Conservation (phyloP, 169 alveolate genomes). For the Plasmodium adleri region DNA sequence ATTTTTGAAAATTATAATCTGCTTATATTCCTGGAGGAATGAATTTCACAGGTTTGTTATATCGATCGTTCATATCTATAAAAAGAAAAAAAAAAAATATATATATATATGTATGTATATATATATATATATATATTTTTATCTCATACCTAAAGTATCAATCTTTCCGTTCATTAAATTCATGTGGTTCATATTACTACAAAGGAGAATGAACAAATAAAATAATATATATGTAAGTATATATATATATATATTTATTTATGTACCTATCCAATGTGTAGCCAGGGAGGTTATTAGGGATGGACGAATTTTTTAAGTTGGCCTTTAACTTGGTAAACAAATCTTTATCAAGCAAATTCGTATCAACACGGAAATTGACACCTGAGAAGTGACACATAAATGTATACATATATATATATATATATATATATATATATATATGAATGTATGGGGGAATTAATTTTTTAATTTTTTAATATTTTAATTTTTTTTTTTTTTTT, state of each 20-base stretch:
- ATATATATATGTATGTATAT: background rate
- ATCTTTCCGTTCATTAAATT: constrained; percentile 70
- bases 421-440: too few relatives aligned
- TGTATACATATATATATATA: background rate
- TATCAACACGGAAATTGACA: constrained; percentile 47
- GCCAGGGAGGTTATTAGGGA: constrained; percentile 11
- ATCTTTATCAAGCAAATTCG: constrained; percentile 51
- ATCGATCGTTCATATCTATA: constrained; percentile 51
- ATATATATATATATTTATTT: background rate
- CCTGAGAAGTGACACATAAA: constrained; percentile 1
- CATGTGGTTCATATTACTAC: constrained; percentile 37
- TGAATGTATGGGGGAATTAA: too few relatives aligned
- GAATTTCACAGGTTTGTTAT: constrained; percentile 70
- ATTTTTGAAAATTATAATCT: background rate
- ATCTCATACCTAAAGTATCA: constrained; percentile 43
- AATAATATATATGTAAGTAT: background rate
- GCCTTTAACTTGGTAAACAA: constrained; percentile 65
- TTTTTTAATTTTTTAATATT: background rate
- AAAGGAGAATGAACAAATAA: background rate
- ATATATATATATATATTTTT: background rate
- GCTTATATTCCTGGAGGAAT: constrained; percentile 68
- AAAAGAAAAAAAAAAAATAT: background rate
- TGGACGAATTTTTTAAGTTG: constrained; percentile 36
- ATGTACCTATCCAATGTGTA: constrained; percentile 38
- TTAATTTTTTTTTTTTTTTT: background rate